Evolutionary conservation across 306 rosid species (phyloP), one percentile per base, ranked within the genome.

Genomic region (Cicer cuneatum): DNA sequence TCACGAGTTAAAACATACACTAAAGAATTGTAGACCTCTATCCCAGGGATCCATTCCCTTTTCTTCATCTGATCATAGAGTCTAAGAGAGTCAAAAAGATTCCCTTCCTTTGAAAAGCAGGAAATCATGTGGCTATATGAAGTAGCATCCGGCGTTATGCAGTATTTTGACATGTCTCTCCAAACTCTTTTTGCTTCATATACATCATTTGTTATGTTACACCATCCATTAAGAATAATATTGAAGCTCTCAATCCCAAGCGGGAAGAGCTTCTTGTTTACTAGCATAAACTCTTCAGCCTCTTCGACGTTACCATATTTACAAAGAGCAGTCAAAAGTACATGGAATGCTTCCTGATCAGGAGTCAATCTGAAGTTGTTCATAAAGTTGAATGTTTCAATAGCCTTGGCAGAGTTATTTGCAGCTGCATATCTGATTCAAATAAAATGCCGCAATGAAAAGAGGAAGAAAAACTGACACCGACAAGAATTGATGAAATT

Each of bases 261-360:
- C 5, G 94, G 91, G 77, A 91, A 91, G 61, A 91, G 89, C 84
- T 91, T 93, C 85, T 83, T 88, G 73, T 87, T 87, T 39, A 79
- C 78, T 29, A 91, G 82, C 97, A 93, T 91, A 74, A 88, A 87
- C 83, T 91, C 98, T 88, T 93, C 96, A 24, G 97, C 98, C 83
- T 93, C 96, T 75, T 93, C 97, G 2, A 88, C 79, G 59, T 86
- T 85, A 40, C 91, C 97, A 73, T 89, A 69, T 61, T 75, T 83
- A 82, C 97, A 91, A 18, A 93, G 97, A 21, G 91, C 81, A 66
- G 67, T 83, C 76, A 93, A 72, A 59, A 92, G 87, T 11, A 79
- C 71, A 77, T 67, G 76, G 76, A 85, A 83, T 54, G 94, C 92
- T 75, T 82, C 91, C 71, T 81, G 88, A 82, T 93, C 96, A 51